phyloP scores from a whole-genome alignment of 768 basidiomycete genomes.

The Lactarius psammicola region DNA sequence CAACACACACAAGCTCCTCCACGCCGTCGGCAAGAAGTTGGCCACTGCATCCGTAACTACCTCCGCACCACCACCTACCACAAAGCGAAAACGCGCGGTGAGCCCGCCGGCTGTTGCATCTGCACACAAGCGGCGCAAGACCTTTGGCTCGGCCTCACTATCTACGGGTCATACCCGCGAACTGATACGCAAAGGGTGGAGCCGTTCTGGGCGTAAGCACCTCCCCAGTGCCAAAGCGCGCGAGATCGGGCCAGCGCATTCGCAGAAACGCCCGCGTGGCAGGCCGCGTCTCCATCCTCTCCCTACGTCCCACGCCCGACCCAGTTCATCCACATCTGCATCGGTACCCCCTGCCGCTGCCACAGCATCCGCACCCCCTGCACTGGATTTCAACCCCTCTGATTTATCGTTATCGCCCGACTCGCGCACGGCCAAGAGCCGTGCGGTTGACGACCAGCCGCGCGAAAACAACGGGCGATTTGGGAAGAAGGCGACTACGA shows the following conservation, averaged over 20 bases:
- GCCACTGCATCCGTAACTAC: constrained; percentile 38
- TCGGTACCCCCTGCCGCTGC: background rate
- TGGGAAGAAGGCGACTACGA: constrained; percentile 56
- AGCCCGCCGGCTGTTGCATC: constrained; percentile 22
- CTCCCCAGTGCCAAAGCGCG: constrained; percentile 37
- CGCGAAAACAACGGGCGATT: constrained; percentile 65
- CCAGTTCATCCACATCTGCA: background rate
- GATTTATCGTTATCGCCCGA: constrained; percentile 13
- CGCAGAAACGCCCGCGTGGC: constrained; percentile 27
- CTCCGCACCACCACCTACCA: constrained; percentile 26
- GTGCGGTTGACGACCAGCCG: constrained; percentile 53
- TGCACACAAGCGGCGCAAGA: constrained; percentile 53
- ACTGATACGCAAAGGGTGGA: constrained; percentile 31
- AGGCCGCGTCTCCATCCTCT: constrained; percentile 20
- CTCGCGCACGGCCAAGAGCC: constrained; percentile 41
- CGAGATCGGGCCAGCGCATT: constrained; percentile 33
- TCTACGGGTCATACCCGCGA: constrained; percentile 28
- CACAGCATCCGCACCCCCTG: constrained; percentile 19
- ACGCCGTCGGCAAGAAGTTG: constrained; percentile 56
- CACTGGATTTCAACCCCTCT: constrained; percentile 6
- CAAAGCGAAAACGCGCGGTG: constrained; percentile 26
- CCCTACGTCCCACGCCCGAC: constrained; percentile 8
- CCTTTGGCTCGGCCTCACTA: constrained; percentile 9
- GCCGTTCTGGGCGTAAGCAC: constrained; percentile 36
- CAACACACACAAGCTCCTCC: constrained; percentile 50